Percentiles rank a stretch among this genome's conserved stretches.
phyloP scores from a whole-genome alignment of 1,139 yeast species.

The Komagataea norvegica region DNA sequence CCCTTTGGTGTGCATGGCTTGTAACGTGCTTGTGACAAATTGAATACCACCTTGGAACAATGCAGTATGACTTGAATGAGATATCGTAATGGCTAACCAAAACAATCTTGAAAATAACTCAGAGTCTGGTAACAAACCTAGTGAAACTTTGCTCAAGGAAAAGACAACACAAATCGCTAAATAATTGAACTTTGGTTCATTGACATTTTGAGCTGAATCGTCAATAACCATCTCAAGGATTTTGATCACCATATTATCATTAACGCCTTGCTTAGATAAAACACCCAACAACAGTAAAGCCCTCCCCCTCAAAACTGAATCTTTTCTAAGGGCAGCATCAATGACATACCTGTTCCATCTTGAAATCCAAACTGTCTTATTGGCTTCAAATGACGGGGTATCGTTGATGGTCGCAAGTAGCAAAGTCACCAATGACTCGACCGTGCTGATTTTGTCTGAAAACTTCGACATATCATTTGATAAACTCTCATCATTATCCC shows the following conservation, averaged over 20 bases:
- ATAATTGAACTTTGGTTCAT: constrained; percentile 26
- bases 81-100: constrained; percentile 54
- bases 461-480: constrained; percentile 39
- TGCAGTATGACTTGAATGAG: constrained; percentile 37
- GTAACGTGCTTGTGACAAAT: constrained; percentile 34
- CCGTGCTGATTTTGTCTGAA: constrained; percentile 47
- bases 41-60: constrained; percentile 55
- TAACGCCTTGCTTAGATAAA: constrained; percentile 58
- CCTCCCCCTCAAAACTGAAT: constrained; percentile 64
- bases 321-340: constrained; percentile 56
- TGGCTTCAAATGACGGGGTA: constrained; percentile 39
- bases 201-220: constrained; percentile 28
- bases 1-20: constrained; percentile 26
- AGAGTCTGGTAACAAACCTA: constrained; percentile 56
- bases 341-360: constrained; percentile 68
- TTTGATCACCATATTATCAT: constrained; percentile 53
- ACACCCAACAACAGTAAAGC: constrained; percentile 73
- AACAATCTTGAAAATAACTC: constrained; percentile 52
- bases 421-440: constrained; percentile 63
- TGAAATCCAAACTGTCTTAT: constrained; percentile 57
- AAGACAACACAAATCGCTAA: constrained; percentile 32
- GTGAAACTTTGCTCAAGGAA: constrained; percentile 56
- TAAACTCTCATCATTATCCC: constrained; percentile 45
- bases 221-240: constrained; percentile 31
- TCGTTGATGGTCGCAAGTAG: constrained; percentile 54